Conservation (phyloP, 179 eudicot species). For the Silene coronaria region DNA sequence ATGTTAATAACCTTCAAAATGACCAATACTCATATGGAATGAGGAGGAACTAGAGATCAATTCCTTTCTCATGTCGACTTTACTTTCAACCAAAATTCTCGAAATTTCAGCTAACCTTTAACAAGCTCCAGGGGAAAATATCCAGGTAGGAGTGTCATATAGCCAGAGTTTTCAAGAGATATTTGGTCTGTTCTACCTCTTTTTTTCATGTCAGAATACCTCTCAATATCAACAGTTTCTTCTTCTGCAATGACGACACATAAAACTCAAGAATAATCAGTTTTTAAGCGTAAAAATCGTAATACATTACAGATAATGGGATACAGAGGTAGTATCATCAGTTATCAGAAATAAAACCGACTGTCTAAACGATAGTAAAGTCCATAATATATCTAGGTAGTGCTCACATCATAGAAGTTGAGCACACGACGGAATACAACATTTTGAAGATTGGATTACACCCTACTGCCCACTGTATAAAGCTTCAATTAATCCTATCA, state of each 20-base stretch:
- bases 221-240: conserved; percentile 25
- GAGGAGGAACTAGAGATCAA: background rate
- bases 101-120: conserved; percentile 24
- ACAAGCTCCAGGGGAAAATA: conserved; percentile 38
- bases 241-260: conserved; percentile 18
- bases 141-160: conserved; percentile 30
- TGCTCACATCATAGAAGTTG: background rate
- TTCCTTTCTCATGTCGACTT: background rate
- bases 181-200: conserved; percentile 15
- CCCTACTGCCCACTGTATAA: background rate
- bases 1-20: conserved; percentile 15
- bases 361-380: background rate
- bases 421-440: background rate
- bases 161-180: conserved; percentile 27
- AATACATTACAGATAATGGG: background rate
- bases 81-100: conserved; percentile 2
- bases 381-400: background rate
- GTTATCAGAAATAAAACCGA: background rate
- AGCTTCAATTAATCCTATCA: background rate
- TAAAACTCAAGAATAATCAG: conserved; percentile 10
- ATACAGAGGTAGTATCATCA: background rate
- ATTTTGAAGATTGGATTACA: background rate
- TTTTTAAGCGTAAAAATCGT: background rate
- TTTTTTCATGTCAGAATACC: conserved; percentile 24
- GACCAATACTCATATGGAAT: background rate